Conservation (phyloP, 1,284 basidiomycete species). For the Cutaneotrichosporon cavernicola region DNA sequence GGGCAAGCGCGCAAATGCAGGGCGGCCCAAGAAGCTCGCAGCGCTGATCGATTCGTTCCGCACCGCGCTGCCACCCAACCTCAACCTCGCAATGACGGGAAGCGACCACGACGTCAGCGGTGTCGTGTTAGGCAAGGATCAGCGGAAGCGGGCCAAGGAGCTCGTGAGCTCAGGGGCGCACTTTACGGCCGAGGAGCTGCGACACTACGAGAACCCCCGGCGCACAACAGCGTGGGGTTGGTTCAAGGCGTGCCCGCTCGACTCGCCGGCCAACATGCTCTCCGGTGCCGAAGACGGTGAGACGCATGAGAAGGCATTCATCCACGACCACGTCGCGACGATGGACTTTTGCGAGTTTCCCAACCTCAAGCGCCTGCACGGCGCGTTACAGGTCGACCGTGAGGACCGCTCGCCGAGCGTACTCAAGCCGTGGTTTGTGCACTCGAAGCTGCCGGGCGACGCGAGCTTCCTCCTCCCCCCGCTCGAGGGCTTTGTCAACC, state of each 20-base stretch:
- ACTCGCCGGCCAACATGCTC: conserved; percentile 49
- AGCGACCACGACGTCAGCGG: conserved; percentile 52
- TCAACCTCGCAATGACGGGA: conserved; percentile 44
- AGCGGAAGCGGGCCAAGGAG: conserved; percentile 50
- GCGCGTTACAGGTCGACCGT: conserved; percentile 49
- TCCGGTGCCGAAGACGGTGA: conserved; percentile 41
- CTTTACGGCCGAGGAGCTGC: conserved; percentile 49
- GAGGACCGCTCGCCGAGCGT: conserved; percentile 48
- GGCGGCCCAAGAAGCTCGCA: conserved; percentile 39
- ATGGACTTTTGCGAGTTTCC: conserved; percentile 58
- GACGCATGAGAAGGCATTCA: conserved; percentile 44
- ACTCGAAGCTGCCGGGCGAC: conserved; percentile 52
- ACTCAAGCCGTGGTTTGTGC: conserved; percentile 49
- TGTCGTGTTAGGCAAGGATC: conserved; percentile 52
- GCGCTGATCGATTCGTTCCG: conserved; percentile 46
- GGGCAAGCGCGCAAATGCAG: conserved; percentile 35
- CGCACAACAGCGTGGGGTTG: conserved; percentile 46
- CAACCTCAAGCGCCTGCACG: conserved; percentile 50
- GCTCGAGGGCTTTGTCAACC: conserved; percentile 49
- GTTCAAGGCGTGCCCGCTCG: conserved; percentile 49
- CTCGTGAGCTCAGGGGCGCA: conserved; percentile 46
- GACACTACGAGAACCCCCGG: conserved; percentile 47
- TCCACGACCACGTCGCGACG: conserved; percentile 54
- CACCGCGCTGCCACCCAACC: conserved; percentile 39
- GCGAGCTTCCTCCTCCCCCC: conserved; percentile 49